Evolutionary conservation across 1,284 basidiomycete species (phyloP), one percentile per base, ranked within the genome.

Genomic region (Heterobasidion parviporum): DNA sequence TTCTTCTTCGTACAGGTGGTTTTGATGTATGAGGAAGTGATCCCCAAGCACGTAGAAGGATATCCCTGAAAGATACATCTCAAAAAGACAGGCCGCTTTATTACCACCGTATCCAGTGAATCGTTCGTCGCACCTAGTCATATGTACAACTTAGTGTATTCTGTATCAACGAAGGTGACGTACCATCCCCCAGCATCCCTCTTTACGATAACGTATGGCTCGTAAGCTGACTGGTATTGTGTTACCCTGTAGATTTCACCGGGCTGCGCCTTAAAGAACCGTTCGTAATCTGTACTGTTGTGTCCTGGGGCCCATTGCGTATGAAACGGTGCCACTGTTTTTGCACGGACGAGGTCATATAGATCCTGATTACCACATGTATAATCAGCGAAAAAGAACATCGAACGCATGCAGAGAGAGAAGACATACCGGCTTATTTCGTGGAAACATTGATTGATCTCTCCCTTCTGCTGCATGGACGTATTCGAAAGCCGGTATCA

Each of bases 11-110:
- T 93, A 93, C 12, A 74, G 70, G 63, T 94, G 91, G 59, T 82
- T 88, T 71, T 92, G 90, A 66, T 93, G 91, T 49, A 93, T 82
- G 55, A 94, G 74, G 64, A 92, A 93, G 68, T 94, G 90, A 66
- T 93, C 89, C 6, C 86, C 75, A 16, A 93, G 77, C 38, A 94
- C 88, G 66, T 85, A 89, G 68, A 84, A 92, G 9, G 84, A 83
- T 47, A 91, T 79, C 2, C 83, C 83, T 16, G 80, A 78, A 35
- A 85, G 67, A 66, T 82, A 82, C 69, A 86, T 78, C 63, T 83
- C 82, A 64, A 80, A 85, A 20, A 85, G 67, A 62, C 84, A 85
- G 8, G 81, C 82, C 1, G 83, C 83, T 64, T 84, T 85, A 70
- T 85, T 85, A 34, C 75, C 82, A 15, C 91, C 91, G 66, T 93